A percentile compares a stretch with the other conserved stretches of the same genome.
phyloP scores from a whole-genome alignment of 345 rosid species.

The Aquilaria malaccensis region DNA sequence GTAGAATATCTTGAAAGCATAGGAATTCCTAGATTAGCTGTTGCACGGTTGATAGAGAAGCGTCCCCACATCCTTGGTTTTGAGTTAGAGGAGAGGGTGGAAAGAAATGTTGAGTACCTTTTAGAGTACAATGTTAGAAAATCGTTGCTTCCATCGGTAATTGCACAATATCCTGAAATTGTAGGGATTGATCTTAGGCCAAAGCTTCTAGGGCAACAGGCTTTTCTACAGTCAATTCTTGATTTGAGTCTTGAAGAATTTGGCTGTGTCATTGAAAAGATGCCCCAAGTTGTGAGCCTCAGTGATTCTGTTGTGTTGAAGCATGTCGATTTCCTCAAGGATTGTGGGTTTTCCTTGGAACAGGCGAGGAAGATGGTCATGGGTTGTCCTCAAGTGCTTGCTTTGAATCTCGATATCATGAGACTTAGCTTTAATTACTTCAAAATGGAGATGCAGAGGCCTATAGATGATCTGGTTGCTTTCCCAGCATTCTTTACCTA shows the following conservation, averaged over 20 bases:
- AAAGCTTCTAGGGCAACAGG: constrained; percentile 52
- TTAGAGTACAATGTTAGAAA: constrained; percentile 53
- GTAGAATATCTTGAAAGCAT: constrained; percentile 72
- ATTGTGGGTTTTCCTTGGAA: constrained; percentile 51
- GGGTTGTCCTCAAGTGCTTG: constrained; percentile 87
- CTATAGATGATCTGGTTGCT: constrained; percentile 66
- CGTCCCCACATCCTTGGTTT: constrained; percentile 78
- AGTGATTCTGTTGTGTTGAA: constrained; percentile 45
- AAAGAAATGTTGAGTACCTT: constrained; percentile 54
- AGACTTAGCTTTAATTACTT: constrained; percentile 67
- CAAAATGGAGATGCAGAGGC: constrained; percentile 59
- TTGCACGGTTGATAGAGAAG: constrained; percentile 85
- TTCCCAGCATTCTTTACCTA: constrained; percentile 90
- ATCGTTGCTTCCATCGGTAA: constrained; percentile 51
- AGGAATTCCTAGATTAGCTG: constrained; percentile 73
- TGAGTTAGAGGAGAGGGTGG: constrained; percentile 52
- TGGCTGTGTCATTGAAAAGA: constrained; percentile 61
- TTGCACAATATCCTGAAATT: constrained; percentile 91
- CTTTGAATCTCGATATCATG: constrained; percentile 79
- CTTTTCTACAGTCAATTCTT: constrained; percentile 44
- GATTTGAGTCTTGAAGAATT: constrained; percentile 52
- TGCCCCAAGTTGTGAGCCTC: constrained; percentile 82
- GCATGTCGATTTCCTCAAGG: constrained; percentile 63
- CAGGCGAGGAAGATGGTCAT: constrained; percentile 66
- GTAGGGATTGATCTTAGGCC: constrained; percentile 59